Evolutionary conservation across 768 basidiomycete genomes (phyloP), one percentile per base, ranked within the genome.

Genomic region (Cyclocybe aegerita): DNA sequence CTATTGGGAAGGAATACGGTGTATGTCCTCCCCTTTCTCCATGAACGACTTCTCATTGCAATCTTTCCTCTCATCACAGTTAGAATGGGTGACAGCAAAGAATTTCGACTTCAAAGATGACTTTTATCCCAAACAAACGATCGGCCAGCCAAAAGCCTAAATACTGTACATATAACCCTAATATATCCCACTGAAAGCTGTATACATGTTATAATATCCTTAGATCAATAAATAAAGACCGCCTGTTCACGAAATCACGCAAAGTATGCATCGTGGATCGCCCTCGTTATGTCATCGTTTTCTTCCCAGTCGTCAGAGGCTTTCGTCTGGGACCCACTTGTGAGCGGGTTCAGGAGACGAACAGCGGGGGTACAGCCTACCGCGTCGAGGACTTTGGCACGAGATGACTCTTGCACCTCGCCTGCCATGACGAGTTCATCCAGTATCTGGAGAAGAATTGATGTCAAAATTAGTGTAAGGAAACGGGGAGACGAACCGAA

Each of bases 361-460:
- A 35, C n/a, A 35, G 30, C 10, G 32, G 10, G 17, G 14, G 14
- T 40, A 32, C 23, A 12, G 50, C 64, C 15, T 43, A 72, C 73
- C 40, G 53, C 46, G 43, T 53, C 56, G 12, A 90, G 66, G 2
- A 86, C 83, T 2, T 75, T 77, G 48, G 80, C 79, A 73, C 88
- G 93, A 14, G 90, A 93, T 0, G 93, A 87, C 65, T 98, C 96
- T 69, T 93, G 90, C 58, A 98, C 72, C 69, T 98, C 96, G 38
- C 96, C 96, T 9, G 91, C 87, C 30, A 97, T 88, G 57, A 98
- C 83, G 38, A 98, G 77, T 67, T 98, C 95, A 62, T 98, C 96
- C 34, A 98, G 72, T 51, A 98, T 83, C 88, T 90, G 39, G 35
- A 14, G 5, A 12, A 7, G 33, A 32, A 42, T 15, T 2, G 31